Conservation (phyloP, 495 filamentous ascomycete genomes). For the Podospora pseudoanserina region DNA sequence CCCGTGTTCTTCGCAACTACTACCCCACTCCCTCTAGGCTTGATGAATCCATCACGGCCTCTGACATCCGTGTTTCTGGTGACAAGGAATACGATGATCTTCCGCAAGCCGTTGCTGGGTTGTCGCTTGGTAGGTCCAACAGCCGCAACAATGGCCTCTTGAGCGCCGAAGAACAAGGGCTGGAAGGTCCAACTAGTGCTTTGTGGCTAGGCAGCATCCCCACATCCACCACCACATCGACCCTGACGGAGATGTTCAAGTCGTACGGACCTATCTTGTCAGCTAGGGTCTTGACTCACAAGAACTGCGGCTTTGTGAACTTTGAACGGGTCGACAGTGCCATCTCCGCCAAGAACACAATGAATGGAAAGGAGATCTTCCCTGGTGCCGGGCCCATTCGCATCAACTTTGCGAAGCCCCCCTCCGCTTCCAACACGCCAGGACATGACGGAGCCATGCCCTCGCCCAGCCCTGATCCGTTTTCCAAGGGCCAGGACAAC, state of each 20-base stretch:
- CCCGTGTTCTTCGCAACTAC: conserved; percentile 71
- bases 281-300: conserved; percentile 91
- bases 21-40: conserved; percentile 77
- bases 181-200: conserved; percentile 88
- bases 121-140: conserved; percentile 66
- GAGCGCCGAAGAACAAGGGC: conserved; percentile 66
- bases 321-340: conserved; percentile 88
- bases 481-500: conserved; percentile 51
- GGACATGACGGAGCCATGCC: conserved; percentile 76
- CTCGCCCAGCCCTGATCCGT: conserved; percentile 93
- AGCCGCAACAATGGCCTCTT: conserved; percentile 55
- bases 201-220: conserved; percentile 98
- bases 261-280: conserved; percentile 87
- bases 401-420: conserved; percentile 96
- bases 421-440: conserved; percentile 79
- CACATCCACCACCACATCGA: conserved; percentile 92
- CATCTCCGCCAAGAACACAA: conserved; percentile 74
- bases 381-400: conserved; percentile 91
- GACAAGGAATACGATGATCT: conserved; percentile 67
- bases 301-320: conserved; percentile 99
- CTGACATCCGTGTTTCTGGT: conserved; percentile 70
- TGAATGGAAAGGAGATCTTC: conserved; percentile 98
- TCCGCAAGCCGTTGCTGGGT: conserved; percentile 69
- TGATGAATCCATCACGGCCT: conserved; percentile 76
- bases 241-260: conserved; percentile 88